phyloP scores from a whole-genome alignment of 345 rosid genomes.

The Citrus trifoliata region DNA sequence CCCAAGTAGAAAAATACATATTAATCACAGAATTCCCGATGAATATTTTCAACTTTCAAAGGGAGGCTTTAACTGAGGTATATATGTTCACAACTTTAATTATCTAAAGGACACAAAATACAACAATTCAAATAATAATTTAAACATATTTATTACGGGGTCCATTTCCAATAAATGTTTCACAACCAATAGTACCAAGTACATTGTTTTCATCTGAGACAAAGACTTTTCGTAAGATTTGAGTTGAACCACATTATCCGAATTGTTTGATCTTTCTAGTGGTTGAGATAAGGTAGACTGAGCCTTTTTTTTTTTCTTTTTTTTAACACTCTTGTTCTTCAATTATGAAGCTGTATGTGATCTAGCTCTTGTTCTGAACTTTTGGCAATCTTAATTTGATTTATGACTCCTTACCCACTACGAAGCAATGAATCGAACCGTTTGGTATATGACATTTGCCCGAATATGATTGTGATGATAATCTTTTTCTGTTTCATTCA shows the following conservation, averaged over 20 bases:
- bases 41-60: background rate
- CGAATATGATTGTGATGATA: background rate
- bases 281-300: slow-evolving; percentile 17
- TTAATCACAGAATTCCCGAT: background rate
- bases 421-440: background rate
- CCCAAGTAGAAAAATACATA: background rate
- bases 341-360: background rate
- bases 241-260: slow-evolving; percentile 15
- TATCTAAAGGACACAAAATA: background rate
- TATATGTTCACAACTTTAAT: too few relatives aligned
- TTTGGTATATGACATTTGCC: background rate
- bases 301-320: too few relatives aligned
- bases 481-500: background rate
- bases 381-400: background rate
- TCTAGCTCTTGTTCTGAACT: background rate
- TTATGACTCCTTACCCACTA: slow-evolving; percentile 4
- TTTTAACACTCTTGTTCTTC: background rate
- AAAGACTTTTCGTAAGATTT: slow-evolving; percentile 4
- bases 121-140: background rate
- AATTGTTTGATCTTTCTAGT: slow-evolving; percentile 10
- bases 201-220: slow-evolving; percentile 13
- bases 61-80: background rate
- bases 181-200: background rate
- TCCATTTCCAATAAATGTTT: slow-evolving; percentile 15
- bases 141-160: background rate